Conservation (phyloP, 352 stramenopile species). For the Phytopythium delawarense region DNA sequence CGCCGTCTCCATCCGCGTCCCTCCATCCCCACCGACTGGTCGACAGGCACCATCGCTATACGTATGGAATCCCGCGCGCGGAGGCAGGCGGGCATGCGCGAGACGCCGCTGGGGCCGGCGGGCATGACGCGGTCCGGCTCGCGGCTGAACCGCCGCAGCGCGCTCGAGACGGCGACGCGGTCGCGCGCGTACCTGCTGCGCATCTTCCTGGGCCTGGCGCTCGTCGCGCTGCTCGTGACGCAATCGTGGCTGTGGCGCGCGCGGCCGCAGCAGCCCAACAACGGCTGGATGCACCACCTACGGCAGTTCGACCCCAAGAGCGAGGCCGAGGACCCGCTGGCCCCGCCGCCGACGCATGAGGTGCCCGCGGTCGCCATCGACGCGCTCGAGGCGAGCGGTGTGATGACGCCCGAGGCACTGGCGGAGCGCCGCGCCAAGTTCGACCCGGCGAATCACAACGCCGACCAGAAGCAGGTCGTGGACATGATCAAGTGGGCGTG, state of each 20-base stretch:
- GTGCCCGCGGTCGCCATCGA: constrained; percentile 16
- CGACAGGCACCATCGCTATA: background rate
- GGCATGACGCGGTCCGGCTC: background rate
- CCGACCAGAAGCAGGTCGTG: constrained; percentile 53
- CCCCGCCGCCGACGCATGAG: background rate
- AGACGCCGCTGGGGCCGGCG: constrained; percentile 14
- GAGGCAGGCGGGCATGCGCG: constrained; percentile 22
- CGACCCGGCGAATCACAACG: constrained; percentile 40
- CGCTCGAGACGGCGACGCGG: constrained; percentile 2
- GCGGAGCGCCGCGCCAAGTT: constrained; percentile 33
- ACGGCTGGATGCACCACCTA: constrained; percentile 40
- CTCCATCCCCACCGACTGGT: no score
- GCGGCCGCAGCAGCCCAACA: constrained; percentile 17
- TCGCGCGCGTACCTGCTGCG: constrained; percentile 35
- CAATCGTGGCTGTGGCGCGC: constrained; percentile 47
- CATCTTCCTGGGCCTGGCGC: constrained; percentile 34
- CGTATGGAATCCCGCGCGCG: constrained; percentile 46
- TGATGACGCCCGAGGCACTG: constrained; percentile 29
- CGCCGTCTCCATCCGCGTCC: no score
- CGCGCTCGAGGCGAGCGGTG: constrained; percentile 13
- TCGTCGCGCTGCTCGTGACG: constrained; percentile 28
- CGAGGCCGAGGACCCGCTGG: constrained; percentile 8
- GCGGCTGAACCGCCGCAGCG: background rate
- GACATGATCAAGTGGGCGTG: constrained; percentile 77
- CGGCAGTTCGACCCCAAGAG: constrained; percentile 20